Conservation (phyloP, 2,329 filamentous ascomycete species). For the Penicillium hordei region DNA sequence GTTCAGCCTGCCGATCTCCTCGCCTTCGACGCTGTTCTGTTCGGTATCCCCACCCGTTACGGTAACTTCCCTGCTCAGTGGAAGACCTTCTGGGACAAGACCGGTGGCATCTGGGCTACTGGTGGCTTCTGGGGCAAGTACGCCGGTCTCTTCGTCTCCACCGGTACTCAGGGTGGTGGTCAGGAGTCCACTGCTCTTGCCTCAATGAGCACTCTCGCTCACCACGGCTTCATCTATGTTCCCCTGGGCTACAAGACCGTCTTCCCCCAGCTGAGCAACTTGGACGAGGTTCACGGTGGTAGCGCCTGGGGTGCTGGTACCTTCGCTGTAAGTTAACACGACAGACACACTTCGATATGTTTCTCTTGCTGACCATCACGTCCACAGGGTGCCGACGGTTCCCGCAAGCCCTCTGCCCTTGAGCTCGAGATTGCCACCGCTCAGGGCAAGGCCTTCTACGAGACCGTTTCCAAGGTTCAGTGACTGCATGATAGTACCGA, state of each 20-base stretch:
- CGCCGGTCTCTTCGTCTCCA: constrained; percentile 86
- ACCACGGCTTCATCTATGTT: constrained; percentile 97
- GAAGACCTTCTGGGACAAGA: constrained; percentile 84
- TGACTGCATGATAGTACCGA: constrained; percentile 72
- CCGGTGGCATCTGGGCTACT: constrained; percentile 76
- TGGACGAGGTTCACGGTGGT: constrained; percentile 81
- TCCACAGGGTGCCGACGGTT: constrained; percentile 65
- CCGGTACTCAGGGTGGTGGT: constrained; percentile 79
- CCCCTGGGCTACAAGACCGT: constrained; percentile 85
- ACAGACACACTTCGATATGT: not conserved
- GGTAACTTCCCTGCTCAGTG: constrained; percentile 97
- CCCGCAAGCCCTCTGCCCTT: constrained; percentile 70
- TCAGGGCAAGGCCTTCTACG: constrained; percentile 85
- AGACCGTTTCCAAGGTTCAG: constrained; percentile 69
- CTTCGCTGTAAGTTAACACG: constrained; percentile 61
- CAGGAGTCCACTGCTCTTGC: constrained; percentile 86
- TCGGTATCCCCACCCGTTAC: constrained; percentile 93
- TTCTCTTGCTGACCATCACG: constrained; percentile 14
- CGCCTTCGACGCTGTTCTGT: constrained; percentile 81
- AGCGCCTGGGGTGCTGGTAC: constrained; percentile 92
- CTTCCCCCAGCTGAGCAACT: constrained; percentile 68
- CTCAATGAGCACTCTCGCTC: constrained; percentile 78
- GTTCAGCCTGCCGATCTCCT: constrained; percentile 63
- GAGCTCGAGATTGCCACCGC: constrained; percentile 77
- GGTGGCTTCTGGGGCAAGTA: constrained; percentile 85